A percentile compares a stretch with the other conserved stretches of the same genome.
These are phyloP conservation scores for Aureobasidium sp. DNA, from an alignment of 2,329 filamentous ascomycete genomes.

Conservation along the genomic window DNA sequence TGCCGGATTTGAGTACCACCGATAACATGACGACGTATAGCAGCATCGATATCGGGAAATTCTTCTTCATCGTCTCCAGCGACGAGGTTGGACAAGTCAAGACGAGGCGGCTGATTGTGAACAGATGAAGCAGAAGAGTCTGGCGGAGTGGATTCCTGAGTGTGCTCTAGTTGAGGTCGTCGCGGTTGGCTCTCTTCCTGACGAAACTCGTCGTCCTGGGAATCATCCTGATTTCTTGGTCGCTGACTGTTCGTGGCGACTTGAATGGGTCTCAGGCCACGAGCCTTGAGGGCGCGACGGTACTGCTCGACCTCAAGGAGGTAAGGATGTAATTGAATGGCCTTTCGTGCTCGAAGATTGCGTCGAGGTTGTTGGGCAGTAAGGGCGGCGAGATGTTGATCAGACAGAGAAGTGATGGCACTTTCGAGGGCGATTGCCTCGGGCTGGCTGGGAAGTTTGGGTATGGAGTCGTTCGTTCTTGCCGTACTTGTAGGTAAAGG, in stretches of 20 bases:
- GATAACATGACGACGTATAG: constrained; percentile 18
- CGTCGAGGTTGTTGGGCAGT: constrained; percentile 20
- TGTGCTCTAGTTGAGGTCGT: neutral
- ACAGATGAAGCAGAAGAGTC: constrained; percentile 2
- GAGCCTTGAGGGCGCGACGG: constrained; percentile 34
- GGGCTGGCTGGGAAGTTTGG: neutral
- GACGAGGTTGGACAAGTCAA: constrained; percentile 11
- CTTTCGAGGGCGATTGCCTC: neutral
- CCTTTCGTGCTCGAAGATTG: constrained; percentile 38
- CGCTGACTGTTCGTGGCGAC: constrained; percentile 20
- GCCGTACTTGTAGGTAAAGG: neutral
- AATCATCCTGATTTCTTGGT: constrained; percentile 15
- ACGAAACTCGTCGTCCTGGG: constrained; percentile 1
- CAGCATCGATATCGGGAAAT: constrained; percentile 24
- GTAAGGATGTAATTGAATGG: constrained; percentile 45
- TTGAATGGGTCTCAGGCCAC: constrained; percentile 38
- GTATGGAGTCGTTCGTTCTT: neutral
- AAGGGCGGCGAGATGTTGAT: neutral
- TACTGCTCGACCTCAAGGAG: constrained; percentile 39
- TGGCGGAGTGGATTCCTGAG: constrained; percentile 6
- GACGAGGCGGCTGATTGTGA: neutral
- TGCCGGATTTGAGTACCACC: constrained; percentile 17
- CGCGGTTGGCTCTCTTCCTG: constrained; percentile 1
- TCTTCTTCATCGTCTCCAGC: constrained; percentile 21
- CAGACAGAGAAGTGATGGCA: neutral